phyloP scores from a whole-genome alignment of 2,329 filamentous ascomycete species.

The Emmonsiellopsis sp. region DNA sequence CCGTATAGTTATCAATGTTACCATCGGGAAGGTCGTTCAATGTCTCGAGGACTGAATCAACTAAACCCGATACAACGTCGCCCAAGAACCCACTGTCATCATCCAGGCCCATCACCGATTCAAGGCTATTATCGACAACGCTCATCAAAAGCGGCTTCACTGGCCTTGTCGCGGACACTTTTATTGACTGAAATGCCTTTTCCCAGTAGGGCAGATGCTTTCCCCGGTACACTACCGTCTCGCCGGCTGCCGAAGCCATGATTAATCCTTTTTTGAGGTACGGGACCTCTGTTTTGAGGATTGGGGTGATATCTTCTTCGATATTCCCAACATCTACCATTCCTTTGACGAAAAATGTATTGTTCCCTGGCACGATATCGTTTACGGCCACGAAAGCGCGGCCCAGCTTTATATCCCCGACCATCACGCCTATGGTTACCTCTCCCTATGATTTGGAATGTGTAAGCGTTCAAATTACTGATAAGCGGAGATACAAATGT shows the following conservation, averaged over 20 bases:
- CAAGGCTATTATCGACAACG: background rate
- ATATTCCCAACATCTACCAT: constrained; percentile 1
- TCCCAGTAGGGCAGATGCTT: background rate
- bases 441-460: background rate
- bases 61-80: background rate
- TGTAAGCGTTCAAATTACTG: background rate
- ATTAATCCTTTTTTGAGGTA: background rate
- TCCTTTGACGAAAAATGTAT: constrained; percentile 5
- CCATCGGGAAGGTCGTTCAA: background rate
- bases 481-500: too few species aligned
- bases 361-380: constrained; percentile 5
- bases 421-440: background rate
- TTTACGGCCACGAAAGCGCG: background rate
- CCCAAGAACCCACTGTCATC: background rate
- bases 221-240: background rate
- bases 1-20: background rate
- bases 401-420: background rate
- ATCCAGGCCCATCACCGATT: background rate
- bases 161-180: constrained; percentile 1
- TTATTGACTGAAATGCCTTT: background rate
- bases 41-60: background rate
- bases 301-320: background rate
- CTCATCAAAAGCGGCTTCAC: constrained; percentile 1
- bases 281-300: background rate
- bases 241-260: background rate